These are phyloP conservation scores for Pythium scleroteichum DNA, from an alignment of 352 stramenopile species.

Conservation along the genomic window DNA sequence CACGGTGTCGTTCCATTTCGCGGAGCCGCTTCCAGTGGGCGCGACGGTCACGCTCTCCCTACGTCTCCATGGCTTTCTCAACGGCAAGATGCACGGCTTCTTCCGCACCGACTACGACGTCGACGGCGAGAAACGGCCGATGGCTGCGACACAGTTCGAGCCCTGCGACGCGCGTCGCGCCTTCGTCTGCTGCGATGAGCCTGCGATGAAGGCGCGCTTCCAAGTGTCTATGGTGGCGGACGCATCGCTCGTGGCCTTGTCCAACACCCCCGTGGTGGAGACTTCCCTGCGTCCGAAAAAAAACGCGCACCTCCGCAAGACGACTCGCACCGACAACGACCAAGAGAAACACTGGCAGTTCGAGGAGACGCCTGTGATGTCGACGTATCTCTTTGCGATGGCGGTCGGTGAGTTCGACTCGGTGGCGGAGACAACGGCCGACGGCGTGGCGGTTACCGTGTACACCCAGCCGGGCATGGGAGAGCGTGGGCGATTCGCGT, in stretches of 20 bases:
- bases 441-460: constrained; percentile 92
- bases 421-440: constrained; percentile 81
- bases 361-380: constrained; percentile 94
- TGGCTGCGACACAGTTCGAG: constrained; percentile 88
- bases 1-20: constrained; percentile 60
- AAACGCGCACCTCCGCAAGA: constrained; percentile 51
- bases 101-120: constrained; percentile 94
- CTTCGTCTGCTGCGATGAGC: constrained; percentile 98
- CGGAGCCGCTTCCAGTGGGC: constrained; percentile 33
- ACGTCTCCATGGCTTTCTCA: constrained; percentile 67
- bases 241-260: constrained; percentile 89
- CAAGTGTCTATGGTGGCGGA: constrained; percentile 92
- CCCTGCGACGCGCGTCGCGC: constrained; percentile 88
- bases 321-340: constrained; percentile 35
- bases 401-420: constrained; percentile 96
- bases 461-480: constrained; percentile 94
- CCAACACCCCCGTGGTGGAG: constrained; percentile 95
- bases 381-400: constrained; percentile 97
- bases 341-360: constrained; percentile 81
- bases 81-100: constrained; percentile 95
- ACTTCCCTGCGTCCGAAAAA: constrained; percentile 53
- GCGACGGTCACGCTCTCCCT: constrained; percentile 40
- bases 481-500: constrained; percentile 87
- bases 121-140: constrained; percentile 89
- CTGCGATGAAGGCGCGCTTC: constrained; percentile 95